A percentile compares a stretch with the other conserved stretches of the same genome.
phyloP scores from a whole-genome alignment of 2,329 filamentous ascomycete species.

The Sporothrix pallida region DNA sequence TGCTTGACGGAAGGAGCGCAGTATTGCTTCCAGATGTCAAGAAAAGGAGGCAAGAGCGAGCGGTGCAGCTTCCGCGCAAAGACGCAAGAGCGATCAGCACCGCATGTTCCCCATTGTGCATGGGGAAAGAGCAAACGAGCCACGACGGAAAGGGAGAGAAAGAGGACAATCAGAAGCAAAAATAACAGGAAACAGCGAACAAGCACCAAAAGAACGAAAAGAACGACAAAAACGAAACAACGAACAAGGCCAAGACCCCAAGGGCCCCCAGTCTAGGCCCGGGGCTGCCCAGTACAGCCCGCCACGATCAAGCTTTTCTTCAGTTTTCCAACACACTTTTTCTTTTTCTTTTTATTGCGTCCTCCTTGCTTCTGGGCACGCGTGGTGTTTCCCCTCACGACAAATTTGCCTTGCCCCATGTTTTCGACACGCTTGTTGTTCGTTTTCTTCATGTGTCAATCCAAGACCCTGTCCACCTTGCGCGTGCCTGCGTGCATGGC shows the following conservation, averaged over 20 bases:
- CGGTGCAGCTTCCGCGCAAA: no score
- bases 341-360: not conserved
- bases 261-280: not conserved
- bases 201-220: not conserved
- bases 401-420: conserved; percentile 22
- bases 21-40: no score
- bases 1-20: no score
- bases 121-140: not conserved
- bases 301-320: conserved; percentile 5
- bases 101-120: not conserved
- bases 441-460: conserved; percentile 14
- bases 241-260: not conserved
- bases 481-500: not conserved
- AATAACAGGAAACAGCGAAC: not conserved
- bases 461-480: conserved; percentile 2
- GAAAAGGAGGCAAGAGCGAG: not conserved
- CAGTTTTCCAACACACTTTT: not conserved
- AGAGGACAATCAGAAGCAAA: conserved; percentile 9
- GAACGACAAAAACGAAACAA: not conserved
- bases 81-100: not conserved
- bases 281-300: not conserved
- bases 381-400: conserved; percentile 22
- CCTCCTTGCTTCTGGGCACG: not conserved
- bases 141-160: not conserved
- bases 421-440: not conserved